Conservation (phyloP, 2,329 filamentous ascomycete genomes). For the Beauveria scarabaeidicola region DNA sequence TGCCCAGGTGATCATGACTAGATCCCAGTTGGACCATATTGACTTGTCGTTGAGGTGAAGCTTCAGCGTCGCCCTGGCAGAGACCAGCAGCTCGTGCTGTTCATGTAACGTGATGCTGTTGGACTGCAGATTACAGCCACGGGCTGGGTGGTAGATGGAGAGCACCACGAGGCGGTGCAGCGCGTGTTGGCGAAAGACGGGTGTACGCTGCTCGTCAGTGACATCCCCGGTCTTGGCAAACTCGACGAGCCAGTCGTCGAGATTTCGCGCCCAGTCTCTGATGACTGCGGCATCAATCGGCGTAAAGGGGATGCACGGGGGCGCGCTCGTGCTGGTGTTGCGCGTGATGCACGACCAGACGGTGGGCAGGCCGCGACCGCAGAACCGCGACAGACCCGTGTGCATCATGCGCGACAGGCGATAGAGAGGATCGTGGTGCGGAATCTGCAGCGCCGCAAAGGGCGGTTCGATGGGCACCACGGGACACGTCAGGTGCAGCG, state of each 20-base stretch:
- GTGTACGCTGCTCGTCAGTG: conserved; percentile 25
- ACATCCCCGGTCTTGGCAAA: conserved; percentile 25
- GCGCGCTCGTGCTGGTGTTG: conserved; percentile 13
- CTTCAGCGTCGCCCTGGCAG: conserved; percentile 31
- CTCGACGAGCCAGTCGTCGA: conserved; percentile 34
- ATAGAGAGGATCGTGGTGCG: conserved; percentile 31
- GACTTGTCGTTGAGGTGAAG: conserved; percentile 31
- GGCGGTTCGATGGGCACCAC: conserved; percentile 32
- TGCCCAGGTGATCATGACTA: conserved; percentile 36
- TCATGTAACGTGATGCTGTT: conserved; percentile 29
- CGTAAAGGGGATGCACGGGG: conserved; percentile 24
- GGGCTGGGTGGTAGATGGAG: conserved; percentile 34
- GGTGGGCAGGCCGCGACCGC: conserved; percentile 31
- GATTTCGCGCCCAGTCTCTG: conserved; percentile 31
- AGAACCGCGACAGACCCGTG: conserved; percentile 32
- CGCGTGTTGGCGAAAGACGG: conserved; percentile 33
- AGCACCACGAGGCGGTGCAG: conserved; percentile 33
- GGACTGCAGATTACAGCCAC: conserved; percentile 30
- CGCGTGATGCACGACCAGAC: conserved; percentile 34
- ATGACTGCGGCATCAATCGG: conserved; percentile 32
- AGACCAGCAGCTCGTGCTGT: conserved; percentile 32
- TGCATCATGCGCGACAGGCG: conserved; percentile 37
- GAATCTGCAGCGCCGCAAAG: conserved; percentile 26
- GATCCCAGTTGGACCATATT: conserved; percentile 36
- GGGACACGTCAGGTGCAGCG: conserved; percentile 32